Evolutionary conservation across 805 yeast species (phyloP), one percentile per base, ranked within the genome.

Genomic region (Schwanniomyces vanrijiae): DNA sequence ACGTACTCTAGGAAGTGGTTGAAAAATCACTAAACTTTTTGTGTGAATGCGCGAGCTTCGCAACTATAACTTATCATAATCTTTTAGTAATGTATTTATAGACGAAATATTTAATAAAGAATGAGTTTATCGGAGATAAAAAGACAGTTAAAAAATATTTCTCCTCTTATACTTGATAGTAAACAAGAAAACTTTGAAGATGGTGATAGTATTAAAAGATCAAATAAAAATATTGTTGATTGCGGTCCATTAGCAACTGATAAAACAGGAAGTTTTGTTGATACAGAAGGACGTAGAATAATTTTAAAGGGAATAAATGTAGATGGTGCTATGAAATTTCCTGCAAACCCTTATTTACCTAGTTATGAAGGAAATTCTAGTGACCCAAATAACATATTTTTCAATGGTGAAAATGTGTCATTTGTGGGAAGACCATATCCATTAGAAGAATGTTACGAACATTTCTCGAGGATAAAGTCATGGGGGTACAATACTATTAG

Each of bases 361-460:
- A 61, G 76, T 3, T 69, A 76, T 51, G 54, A 53, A 34, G 78
- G 76, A 5, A 60, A 69, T 38, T 61, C 75, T 3, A 59, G 55
- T 25, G 65, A 65, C 38, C 52, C 64, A 1, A 61, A 68, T 25
- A 68, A 75, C 33, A 62, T 80, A 2, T 88, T 86, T 58, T 86
- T 77, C 57, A 81, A 80, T 38, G 96, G 89, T 7, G 91, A 86
- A 50, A 61, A 69, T 25, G 91, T 88, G 2, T 81, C 91, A n/a
- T 90, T 88, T 66, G 88, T 87, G 0, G 89, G 89, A 1, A 73
- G 89, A 44, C 97, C 97, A 0, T 86, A 88, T 57, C 85, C 91
- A 0, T 56, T 90, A 10, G 82, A 75, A 2, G 91, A 88, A 20
- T 91, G 94, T 0, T 82, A 74, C 47, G 68, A 57, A 33, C 97